Conservation (phyloP, 306 rosid species). For the Cucurbita ficifolia region DNA sequence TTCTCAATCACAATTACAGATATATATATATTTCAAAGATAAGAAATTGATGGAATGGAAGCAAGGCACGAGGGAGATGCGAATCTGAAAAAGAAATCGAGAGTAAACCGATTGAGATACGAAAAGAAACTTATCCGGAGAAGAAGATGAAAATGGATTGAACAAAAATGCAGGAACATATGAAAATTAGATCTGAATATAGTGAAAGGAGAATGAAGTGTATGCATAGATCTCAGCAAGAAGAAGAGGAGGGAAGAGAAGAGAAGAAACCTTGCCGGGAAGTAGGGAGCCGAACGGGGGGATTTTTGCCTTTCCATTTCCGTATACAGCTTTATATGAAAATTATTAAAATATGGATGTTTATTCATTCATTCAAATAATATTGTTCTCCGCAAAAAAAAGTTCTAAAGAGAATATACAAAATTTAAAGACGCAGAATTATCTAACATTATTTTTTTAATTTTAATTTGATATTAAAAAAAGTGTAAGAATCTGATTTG, state of each 20-base stretch:
- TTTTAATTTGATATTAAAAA: too few relatives aligned
- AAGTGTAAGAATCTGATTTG: neutral
- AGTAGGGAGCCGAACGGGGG: neutral
- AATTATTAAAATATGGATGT: neutral
- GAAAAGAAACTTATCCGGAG: neutral
- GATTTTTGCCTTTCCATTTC: neutral
- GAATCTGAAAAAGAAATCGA: neutral
- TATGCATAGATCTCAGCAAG: neutral
- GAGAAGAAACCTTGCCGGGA: slow-evolving; percentile 8
- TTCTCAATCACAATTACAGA: neutral
- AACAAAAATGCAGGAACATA: neutral
- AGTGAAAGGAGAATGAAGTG: neutral
- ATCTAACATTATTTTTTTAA: too few relatives aligned
- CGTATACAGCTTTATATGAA: neutral
- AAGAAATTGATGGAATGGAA: neutral
- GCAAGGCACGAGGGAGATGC: neutral
- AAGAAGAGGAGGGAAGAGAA: neutral
- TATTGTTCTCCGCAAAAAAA: too few relatives aligned
- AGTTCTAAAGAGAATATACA: too few relatives aligned
- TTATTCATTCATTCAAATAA: too few relatives aligned
- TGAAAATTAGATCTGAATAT: neutral
- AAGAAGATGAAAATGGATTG: neutral
- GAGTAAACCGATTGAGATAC: neutral
- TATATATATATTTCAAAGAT: neutral
- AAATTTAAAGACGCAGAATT: too few relatives aligned